Conservation (phyloP, 257 asterid genomes). For the Lycium barbarum region DNA sequence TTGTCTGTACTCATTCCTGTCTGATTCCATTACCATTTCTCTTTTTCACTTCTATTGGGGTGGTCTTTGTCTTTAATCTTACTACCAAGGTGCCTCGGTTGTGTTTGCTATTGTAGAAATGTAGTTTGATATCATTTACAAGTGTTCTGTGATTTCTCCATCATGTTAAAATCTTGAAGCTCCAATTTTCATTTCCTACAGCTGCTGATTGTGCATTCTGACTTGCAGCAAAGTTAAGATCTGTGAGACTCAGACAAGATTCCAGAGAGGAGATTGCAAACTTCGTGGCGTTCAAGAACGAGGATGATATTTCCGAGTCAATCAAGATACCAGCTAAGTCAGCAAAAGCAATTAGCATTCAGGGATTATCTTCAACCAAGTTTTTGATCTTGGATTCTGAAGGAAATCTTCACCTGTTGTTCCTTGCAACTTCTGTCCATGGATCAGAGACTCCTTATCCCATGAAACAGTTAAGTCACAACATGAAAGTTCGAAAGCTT, state of each 20-base stretch:
- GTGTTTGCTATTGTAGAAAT: conserved; percentile 9
- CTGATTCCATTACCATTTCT: not conserved
- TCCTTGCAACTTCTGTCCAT: conserved; percentile 51
- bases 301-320: conserved; percentile 46
- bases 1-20: not conserved
- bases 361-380: conserved; percentile 60
- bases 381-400: conserved; percentile 71
- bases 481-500: conserved; percentile 65
- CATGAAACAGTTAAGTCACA: conserved; percentile 56
- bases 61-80: conserved; percentile 5
- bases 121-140: not conserved
- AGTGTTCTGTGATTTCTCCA: conserved; percentile 32
- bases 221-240: conserved; percentile 81
- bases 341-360: conserved; percentile 66
- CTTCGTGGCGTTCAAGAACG: conserved; percentile 59
- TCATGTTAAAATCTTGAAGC: conserved; percentile 40
- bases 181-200: conserved; percentile 47
- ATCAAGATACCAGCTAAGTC: conserved; percentile 48
- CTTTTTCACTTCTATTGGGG: not conserved
- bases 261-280: conserved; percentile 58
- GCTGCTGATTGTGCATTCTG: conserved; percentile 73
- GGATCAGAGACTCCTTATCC: conserved; percentile 51
- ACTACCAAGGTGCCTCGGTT: not conserved
- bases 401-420: conserved; percentile 70
- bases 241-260: conserved; percentile 69